phyloP scores from a whole-genome alignment of 495 filamentous ascomycete species.

The Penicillium roqueforti region DNA sequence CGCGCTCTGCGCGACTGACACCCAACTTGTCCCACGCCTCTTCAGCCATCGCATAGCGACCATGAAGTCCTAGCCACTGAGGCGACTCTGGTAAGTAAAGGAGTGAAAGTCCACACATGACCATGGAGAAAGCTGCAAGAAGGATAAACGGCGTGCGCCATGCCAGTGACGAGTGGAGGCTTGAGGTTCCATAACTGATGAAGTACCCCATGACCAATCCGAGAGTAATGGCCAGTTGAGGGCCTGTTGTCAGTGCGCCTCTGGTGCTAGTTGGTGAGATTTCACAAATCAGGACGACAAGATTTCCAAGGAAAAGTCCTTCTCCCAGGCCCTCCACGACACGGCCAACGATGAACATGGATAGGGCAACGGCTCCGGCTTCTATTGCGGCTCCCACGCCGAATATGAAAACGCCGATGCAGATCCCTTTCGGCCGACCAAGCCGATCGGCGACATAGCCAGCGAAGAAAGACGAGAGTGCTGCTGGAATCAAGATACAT shows the following conservation, averaged over 20 bases:
- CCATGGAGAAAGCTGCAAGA: slow-evolving; percentile 38
- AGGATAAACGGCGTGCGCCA: slow-evolving; percentile 55
- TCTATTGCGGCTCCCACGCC: slow-evolving; percentile 53
- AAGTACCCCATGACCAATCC: slow-evolving; percentile 57
- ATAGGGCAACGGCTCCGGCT: slow-evolving; percentile 40
- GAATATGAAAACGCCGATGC: slow-evolving; percentile 52
- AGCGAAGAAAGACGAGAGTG: slow-evolving; percentile 57
- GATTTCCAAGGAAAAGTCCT: slow-evolving; percentile 54
- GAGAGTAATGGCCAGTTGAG: slow-evolving; percentile 51
- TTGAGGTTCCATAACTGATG: slow-evolving; percentile 55
- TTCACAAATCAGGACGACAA: slow-evolving; percentile 58
- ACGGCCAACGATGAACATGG: slow-evolving; percentile 53
- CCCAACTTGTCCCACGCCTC: slow-evolving; percentile 43
- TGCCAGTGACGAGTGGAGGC: slow-evolving; percentile 47
- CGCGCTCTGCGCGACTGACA: slow-evolving; percentile 46
- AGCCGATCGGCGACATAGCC: slow-evolving; percentile 58
- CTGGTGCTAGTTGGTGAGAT: slow-evolving; percentile 52
- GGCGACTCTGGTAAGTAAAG: slow-evolving; percentile 46
- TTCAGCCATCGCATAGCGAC: slow-evolving; percentile 32
- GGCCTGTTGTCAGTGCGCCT: slow-evolving; percentile 51
- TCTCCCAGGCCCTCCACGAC: slow-evolving; percentile 56
- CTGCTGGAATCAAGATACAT: slow-evolving; percentile 58
- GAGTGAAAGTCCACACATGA: slow-evolving; percentile 34
- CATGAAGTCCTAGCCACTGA: slow-evolving; percentile 45
- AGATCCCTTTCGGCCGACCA: slow-evolving; percentile 50